phyloP scores from a whole-genome alignment of 345 rosid species.

The Salix koriyanagi region DNA sequence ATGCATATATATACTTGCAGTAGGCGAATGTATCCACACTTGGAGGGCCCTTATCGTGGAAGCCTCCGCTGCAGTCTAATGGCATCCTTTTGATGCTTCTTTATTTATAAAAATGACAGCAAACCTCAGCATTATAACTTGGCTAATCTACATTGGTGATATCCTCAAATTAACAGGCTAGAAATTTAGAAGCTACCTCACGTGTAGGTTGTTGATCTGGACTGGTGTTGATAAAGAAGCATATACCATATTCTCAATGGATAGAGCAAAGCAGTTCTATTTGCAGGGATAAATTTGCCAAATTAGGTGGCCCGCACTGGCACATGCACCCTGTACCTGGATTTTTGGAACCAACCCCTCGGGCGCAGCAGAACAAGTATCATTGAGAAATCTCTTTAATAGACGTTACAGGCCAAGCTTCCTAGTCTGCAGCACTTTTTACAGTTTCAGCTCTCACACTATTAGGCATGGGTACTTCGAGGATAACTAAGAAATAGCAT shows the following conservation, averaged over 20 bases:
- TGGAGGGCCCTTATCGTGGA: background rate
- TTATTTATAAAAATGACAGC: background rate
- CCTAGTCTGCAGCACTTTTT: conserved; percentile 28
- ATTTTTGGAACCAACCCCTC: conserved; percentile 5
- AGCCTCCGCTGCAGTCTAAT: conserved; percentile 12
- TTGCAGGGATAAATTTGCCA: conserved; percentile 1
- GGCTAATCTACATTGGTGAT: background rate
- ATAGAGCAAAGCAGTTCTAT: background rate
- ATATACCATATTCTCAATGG: background rate
- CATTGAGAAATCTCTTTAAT: conserved; percentile 5
- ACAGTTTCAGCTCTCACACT: background rate
- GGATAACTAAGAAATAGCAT: conserved; percentile 62
- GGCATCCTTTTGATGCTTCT: conserved; percentile 2
- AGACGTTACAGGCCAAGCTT: conserved; percentile 3
- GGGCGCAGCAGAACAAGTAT: background rate
- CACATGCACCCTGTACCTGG: conserved; percentile 15
- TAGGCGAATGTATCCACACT: background rate
- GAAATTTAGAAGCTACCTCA: background rate
- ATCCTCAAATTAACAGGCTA: background rate
- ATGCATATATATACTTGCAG: conserved; percentile 14
- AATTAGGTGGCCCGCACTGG: conserved; percentile 6
- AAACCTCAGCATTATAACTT: background rate
- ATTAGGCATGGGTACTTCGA: conserved; percentile 58
- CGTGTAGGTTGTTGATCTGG: background rate
- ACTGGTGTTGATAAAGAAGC: background rate